Conservation (phyloP, 2,329 filamentous ascomycete genomes). For the Lecanicillium sp. region DNA sequence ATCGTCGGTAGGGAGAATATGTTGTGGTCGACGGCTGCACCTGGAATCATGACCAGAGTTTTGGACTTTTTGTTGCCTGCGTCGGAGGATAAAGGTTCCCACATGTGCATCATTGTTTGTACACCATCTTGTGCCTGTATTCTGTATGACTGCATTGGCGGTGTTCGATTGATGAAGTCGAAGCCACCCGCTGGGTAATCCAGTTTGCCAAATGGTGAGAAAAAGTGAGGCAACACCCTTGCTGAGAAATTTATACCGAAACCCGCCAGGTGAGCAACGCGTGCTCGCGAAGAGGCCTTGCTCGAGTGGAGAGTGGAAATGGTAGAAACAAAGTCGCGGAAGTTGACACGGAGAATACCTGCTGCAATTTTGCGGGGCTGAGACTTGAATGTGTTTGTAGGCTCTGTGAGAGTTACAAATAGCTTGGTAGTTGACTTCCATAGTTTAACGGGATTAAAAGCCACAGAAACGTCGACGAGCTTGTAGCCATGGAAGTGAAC, state of each 20-base stretch:
- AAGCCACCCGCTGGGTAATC: constrained; percentile 48
- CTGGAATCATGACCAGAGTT: constrained; percentile 57
- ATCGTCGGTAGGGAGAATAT: constrained; percentile 59
- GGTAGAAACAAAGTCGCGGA: background rate
- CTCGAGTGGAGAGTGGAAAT: background rate
- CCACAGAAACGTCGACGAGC: constrained; percentile 53
- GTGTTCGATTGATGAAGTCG: constrained; percentile 48
- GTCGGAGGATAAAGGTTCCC: constrained; percentile 43
- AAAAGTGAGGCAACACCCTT: background rate
- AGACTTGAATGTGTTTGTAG: constrained; percentile 19
- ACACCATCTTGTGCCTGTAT: constrained; percentile 49
- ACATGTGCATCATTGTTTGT: constrained; percentile 48
- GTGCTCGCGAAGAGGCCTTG: background rate
- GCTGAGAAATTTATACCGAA: no score
- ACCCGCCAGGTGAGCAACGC: no score
- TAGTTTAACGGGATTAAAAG: constrained; percentile 49
- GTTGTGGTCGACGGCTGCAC: constrained; percentile 56
- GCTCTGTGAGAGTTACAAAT: constrained; percentile 52
- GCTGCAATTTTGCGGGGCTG: background rate
- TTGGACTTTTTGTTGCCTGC: constrained; percentile 26
- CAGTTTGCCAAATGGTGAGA: constrained; percentile 26
- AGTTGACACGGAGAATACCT: background rate
- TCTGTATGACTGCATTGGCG: constrained; percentile 35
- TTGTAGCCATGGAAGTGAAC: constrained; percentile 59
- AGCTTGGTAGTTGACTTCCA: constrained; percentile 58